Conservation (phyloP, 2,329 filamentous ascomycete genomes). For the Colletotrichum brevisporum region DNA sequence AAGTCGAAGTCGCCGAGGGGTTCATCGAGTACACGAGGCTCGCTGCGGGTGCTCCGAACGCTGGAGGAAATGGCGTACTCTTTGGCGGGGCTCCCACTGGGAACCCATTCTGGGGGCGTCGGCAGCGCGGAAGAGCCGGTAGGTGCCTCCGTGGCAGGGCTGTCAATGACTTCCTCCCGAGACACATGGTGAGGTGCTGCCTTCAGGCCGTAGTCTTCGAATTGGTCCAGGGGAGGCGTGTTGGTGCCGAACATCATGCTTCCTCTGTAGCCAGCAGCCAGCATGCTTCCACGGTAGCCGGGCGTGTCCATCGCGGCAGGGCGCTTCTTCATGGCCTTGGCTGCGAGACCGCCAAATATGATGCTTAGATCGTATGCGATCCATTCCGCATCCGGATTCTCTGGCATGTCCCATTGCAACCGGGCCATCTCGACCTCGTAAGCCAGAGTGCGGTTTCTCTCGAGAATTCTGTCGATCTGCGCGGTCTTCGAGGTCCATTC, state of each 20-base stretch:
- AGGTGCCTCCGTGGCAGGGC: constrained; percentile 53
- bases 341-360: constrained; percentile 51
- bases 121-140: constrained; percentile 53
- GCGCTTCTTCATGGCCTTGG: constrained; percentile 31
- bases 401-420: constrained; percentile 28
- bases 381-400: constrained; percentile 30
- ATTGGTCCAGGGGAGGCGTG: constrained; percentile 32
- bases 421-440: constrained; percentile 26
- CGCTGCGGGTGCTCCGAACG: constrained; percentile 6
- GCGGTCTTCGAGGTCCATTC: constrained; percentile 56
- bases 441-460: constrained; percentile 50
- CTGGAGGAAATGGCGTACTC: constrained; percentile 30
- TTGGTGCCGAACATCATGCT: constrained; percentile 37
- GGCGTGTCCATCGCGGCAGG: constrained; percentile 10
- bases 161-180: constrained; percentile 52
- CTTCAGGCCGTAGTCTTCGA: constrained; percentile 33
- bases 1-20: constrained; percentile 27
- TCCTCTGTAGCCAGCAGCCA: constrained; percentile 35
- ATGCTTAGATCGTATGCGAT: constrained; percentile 31
- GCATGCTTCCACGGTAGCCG: constrained; percentile 26
- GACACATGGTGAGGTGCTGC: constrained; percentile 47
- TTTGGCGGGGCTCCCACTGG: constrained; percentile 26
- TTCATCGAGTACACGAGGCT: constrained; percentile 32
- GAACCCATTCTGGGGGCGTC: constrained; percentile 53
- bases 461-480: constrained; percentile 52